Base-by-base conservation (phyloP, 495 filamentous ascomycete genomes). In the Amphirosellinia nigrospora region DNA sequence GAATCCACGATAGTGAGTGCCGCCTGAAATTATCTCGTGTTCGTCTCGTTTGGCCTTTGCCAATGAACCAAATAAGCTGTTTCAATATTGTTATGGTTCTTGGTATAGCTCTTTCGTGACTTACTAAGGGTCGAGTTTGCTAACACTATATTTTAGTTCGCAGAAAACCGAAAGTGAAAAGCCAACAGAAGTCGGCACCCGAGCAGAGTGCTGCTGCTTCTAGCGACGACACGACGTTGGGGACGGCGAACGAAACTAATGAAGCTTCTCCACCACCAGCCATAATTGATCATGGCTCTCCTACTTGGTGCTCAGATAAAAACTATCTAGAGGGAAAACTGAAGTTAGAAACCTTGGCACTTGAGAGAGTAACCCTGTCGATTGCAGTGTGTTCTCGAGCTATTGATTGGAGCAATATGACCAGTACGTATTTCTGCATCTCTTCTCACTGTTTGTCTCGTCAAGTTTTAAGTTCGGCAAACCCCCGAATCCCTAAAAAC, bases 301-400 rank as follows among this genome's bases (percentile, higher is more conserved):
- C 59, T 45, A 28, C 26, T 19, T 39, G 48, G 2, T 28, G 1
- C 9, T 43, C 19, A 16, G 62, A 39, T 21, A 76, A 75, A 26
- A 77, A 70, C 66, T 70, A 75, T 19, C 76, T 83, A 11, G 78
- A 84, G 16, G 83, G 84, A 34, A 89, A 87, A 70, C 80, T 97
- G 8, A 89, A 86, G 38, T 81, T 97, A 30, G 89, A 94, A 62
- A 88, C 86, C 7, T 83, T 98, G 19, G 94, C 96, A 76, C 83
- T 98, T 1, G 94, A 98, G 77, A 87, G 93, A n/a, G 88, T 97
- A 15, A 84, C 88, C 1, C 78, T 97, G 6, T 93, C 90, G 11
- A 81, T 94, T 26, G 82, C 88, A 19, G 87, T 92, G 21, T 83
- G 94, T 36, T 82, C 89, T 45, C 87, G 88, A 56, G 89, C 89